These are phyloP conservation scores for Ceratobasidium theobromae DNA, from an alignment of 1,284 basidiomycete species.

Conservation along the genomic window DNA sequence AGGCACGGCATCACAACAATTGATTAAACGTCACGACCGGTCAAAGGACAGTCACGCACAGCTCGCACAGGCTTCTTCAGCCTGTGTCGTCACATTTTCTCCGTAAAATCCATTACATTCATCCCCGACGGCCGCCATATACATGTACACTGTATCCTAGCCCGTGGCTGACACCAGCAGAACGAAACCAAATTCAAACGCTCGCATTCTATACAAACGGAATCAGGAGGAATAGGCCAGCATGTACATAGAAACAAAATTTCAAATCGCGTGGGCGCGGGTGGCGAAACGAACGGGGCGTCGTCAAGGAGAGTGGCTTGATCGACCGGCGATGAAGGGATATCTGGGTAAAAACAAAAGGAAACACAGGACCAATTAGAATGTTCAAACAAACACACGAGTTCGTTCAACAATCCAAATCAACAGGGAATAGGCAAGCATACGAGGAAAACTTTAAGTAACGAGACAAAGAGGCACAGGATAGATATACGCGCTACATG, in stretches of 20 bases:
- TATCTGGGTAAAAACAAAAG: constrained; percentile 9
- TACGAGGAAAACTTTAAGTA: background rate
- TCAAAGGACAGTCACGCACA: too few relatives aligned
- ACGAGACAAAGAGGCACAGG: background rate
- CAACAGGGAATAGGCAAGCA: background rate
- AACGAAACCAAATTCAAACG: background rate
- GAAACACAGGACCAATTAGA: constrained; percentile 1
- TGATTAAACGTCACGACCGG: too few relatives aligned
- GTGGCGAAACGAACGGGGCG: constrained; percentile 23
- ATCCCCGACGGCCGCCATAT: background rate
- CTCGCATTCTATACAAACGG: background rate
- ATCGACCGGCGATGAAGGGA: constrained; percentile 31
- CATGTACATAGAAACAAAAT: constrained; percentile 9
- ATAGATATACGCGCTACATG: constrained; percentile 32
- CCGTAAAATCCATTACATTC: too few relatives aligned
- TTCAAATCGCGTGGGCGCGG: constrained; percentile 17
- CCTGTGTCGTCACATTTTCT: too few relatives aligned
- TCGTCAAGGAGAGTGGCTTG: constrained; percentile 31
- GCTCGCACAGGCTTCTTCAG: too few relatives aligned
- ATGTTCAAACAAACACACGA: constrained; percentile 22
- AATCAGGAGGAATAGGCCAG: constrained; percentile 4
- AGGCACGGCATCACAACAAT: too few relatives aligned
- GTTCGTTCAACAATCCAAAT: constrained; percentile 9
- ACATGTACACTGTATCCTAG: background rate
- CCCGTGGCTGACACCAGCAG: background rate